Evolutionary conservation across 345 rosid genomes (phyloP).

Genomic region (Citrus cavaleriei): DNA sequence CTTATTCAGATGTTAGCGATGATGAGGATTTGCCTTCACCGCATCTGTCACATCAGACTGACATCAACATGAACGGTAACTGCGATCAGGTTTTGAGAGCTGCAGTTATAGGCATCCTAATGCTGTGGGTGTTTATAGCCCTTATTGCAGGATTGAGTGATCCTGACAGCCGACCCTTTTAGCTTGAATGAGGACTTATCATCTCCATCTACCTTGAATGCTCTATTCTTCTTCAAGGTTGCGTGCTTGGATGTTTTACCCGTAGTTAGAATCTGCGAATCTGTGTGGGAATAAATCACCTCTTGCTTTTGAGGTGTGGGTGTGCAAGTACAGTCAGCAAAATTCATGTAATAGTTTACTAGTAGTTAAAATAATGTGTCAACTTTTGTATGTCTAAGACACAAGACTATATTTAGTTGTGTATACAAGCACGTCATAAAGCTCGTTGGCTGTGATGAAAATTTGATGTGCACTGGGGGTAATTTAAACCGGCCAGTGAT

Average conservation of each 20-base stretch:
- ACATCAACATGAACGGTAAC: constrained; percentile 25
- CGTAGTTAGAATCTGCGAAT: not conserved
- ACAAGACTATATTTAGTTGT: not conserved
- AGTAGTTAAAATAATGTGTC: not conserved
- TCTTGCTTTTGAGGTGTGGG: not conserved
- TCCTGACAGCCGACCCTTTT: constrained; percentile 54
- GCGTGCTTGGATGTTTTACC: not conserved
- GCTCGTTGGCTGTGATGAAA: not conserved
- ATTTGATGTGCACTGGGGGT: no score
- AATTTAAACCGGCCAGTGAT: no score
- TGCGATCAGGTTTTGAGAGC: constrained; percentile 60
- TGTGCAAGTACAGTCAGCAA: not conserved
- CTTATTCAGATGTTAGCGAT: constrained; percentile 17
- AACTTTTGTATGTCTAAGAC: not conserved
- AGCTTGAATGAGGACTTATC: constrained; percentile 16
- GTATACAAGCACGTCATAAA: not conserved
- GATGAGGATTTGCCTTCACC: constrained; percentile 28
- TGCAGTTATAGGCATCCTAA: constrained; percentile 57
- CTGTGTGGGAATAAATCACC: not conserved
- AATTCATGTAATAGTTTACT: not conserved
- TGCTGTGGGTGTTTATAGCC: constrained; percentile 57
- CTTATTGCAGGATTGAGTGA: constrained; percentile 52
- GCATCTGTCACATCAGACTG: constrained; percentile 19
- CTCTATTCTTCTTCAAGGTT: not conserved
- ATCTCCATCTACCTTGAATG: not conserved